These are phyloP conservation scores for Eucalyptus urophylla DNA, from an alignment of 345 rosid genomes.

Conservation along the genomic window DNA sequence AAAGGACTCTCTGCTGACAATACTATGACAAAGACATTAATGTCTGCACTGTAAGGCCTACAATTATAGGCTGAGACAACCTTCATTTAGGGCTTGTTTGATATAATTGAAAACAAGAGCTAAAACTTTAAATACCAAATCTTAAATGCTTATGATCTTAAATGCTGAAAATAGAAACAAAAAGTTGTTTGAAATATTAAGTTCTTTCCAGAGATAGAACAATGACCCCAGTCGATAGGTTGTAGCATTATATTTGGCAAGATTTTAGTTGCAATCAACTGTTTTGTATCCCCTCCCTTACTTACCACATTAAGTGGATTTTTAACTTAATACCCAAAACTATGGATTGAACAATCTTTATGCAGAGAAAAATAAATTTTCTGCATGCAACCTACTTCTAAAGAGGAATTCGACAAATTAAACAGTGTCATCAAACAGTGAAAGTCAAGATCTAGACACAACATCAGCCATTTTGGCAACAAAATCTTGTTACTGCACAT, in stretches of 20 bases:
- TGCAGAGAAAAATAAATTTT: background rate
- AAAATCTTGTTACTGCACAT: background rate
- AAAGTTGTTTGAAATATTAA: background rate
- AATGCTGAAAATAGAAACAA: background rate
- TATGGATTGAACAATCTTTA: background rate
- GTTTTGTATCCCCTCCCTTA: background rate
- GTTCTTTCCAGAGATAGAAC: background rate
- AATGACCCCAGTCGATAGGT: background rate
- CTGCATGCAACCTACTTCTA: background rate
- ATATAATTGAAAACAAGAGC: background rate
- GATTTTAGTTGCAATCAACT: background rate
- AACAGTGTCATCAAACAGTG: background rate
- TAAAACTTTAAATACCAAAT: background rate
- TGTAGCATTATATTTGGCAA: background rate
- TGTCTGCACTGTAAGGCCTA: background rate
- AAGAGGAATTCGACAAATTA: background rate
- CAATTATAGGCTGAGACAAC: background rate
- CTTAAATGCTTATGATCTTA: background rate
- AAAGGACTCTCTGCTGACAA: background rate
- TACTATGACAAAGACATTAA: background rate
- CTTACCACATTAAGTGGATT: background rate
- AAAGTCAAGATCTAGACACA: background rate
- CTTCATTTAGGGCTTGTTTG: background rate
- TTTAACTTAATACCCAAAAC: background rate
- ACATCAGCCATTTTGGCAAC: background rate